Evolutionary conservation across 768 basidiomycete genomes (phyloP), one percentile per base, ranked within the genome.

Genomic region (Lactarius deliciosus): DNA sequence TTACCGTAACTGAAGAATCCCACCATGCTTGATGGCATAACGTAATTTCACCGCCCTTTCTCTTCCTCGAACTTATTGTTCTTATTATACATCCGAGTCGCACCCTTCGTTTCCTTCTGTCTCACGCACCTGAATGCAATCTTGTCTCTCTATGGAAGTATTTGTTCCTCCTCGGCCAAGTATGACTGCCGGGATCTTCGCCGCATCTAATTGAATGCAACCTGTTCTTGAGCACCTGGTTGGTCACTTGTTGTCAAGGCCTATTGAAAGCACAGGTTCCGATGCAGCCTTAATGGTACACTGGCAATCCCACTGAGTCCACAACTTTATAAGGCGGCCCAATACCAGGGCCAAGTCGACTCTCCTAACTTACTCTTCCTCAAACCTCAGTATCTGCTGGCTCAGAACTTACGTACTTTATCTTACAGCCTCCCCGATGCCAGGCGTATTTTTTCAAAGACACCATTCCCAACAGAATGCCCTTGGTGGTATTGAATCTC

Each of bases 31-130:
- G 22, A 53, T 53, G 25, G 22, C 25, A 53, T 53, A 53, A 53
- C 50, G 50, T 53, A 53, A 53, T 53, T 28, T 7, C 25, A 13
- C 3, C 15, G 13, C 50, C 22, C 50, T n/a, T 25, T 53, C 50
- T 53, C 50, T 53, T 28, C 25, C 50, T 53, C 13, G 50, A 53
- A 53, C 50, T 25, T 53, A 25, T 53, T 53, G 50, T 53, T 25
- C 50, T 53, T 53, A 15, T 53, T 53, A 53, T 32, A 32, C 7
- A 32, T 32, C 6, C 32, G 32, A 32, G 32, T 53, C 50, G 25
- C 15, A 53, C 13, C 25, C 50, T 25, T 53, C 50, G n/a, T 53
- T 53, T 22, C 25, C 5, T 53, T 25, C 25, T 8, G 22, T 53
- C 50, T 15, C 47, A 50, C 47, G 5, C 47, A 22, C 22, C 11